Percentiles rank a stretch among this genome's conserved stretches.
Conservation (phyloP, 352 stramenopile species). For the Pythium brachiatum region DNA sequence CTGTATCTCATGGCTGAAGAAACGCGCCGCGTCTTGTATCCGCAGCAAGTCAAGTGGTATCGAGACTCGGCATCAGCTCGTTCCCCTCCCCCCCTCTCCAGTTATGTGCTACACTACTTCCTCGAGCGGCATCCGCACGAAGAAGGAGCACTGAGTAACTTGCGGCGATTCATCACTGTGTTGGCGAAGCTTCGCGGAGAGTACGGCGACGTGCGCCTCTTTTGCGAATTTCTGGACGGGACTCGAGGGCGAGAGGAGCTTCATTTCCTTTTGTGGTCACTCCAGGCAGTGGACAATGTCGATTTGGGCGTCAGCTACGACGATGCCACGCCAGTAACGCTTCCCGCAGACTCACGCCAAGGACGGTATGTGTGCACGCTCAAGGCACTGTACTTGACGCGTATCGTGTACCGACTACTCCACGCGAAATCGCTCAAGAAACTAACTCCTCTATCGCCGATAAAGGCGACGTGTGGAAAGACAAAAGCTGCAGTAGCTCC, state of each 20-base stretch:
- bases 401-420: constrained; percentile 47
- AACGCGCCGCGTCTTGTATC: constrained; percentile 19
- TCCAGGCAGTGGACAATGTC: constrained; percentile 45
- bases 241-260: constrained; percentile 36
- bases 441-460: constrained; percentile 5
- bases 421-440: constrained; percentile 35
- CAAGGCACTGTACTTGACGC: constrained; percentile 50
- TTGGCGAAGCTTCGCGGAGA: constrained; percentile 28
- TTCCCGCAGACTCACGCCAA: neutral
- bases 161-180: constrained; percentile 39
- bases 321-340: constrained; percentile 2
- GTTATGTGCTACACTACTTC: constrained; percentile 53
- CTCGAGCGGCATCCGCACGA: constrained; percentile 43
- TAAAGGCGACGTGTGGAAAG: neutral
- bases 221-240: constrained; percentile 59
- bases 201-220: constrained; percentile 41
- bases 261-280: constrained; percentile 53
- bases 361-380: constrained; percentile 42
- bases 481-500: neutral
- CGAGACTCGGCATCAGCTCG: constrained; percentile 6
- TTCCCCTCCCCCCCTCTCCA: constrained; percentile 14
- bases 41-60: constrained; percentile 2
- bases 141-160: constrained; percentile 26
- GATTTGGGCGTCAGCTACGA: constrained; percentile 50
- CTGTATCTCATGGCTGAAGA: constrained; percentile 55